phyloP scores from a whole-genome alignment of 805 yeast genomes.

The Scheffersomyces lignosus region DNA sequence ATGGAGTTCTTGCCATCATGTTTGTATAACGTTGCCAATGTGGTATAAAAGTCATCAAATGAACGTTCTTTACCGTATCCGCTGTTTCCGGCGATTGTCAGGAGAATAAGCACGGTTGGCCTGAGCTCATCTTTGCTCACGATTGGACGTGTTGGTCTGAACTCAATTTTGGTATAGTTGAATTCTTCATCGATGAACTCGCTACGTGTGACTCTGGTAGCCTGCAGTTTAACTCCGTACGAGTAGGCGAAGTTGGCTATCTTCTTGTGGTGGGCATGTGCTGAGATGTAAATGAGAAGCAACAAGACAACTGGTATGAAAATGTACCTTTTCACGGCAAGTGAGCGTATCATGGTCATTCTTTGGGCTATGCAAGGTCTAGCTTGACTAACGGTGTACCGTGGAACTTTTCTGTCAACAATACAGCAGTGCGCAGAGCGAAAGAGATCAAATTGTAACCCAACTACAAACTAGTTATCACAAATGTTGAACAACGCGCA shows the following conservation, averaged over 20 bases:
- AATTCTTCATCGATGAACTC: neutral
- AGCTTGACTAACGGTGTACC: too few relatives aligned
- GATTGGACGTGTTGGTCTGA: neutral
- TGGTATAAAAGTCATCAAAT: constrained; percentile 32
- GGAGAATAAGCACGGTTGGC: constrained; percentile 2
- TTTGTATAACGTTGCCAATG: constrained; percentile 20
- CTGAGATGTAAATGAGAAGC: neutral
- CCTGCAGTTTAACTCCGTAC: too few relatives aligned
- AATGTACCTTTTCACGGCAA: too few relatives aligned
- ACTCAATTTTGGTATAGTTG: constrained; percentile 1
- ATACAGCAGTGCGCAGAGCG: too few relatives aligned
- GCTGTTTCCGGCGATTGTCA: constrained; percentile 6
- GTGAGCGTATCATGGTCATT: too few relatives aligned
- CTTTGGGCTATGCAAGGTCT: too few relatives aligned
- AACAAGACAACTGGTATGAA: neutral
- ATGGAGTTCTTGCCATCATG: constrained; percentile 1
- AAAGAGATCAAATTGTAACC: too few relatives aligned
- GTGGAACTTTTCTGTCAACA: too few relatives aligned
- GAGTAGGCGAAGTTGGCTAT: neutral
- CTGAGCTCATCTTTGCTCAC: neutral
- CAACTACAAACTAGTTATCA: too few relatives aligned
- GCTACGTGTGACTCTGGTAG: too few relatives aligned
- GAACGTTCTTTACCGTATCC: constrained; percentile 34
- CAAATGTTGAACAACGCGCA: too few relatives aligned
- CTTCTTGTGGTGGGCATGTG: neutral